Evolutionary conservation across 2,329 filamentous ascomycete genomes (phyloP).

Genomic region (Ceratocystiopsis sp.): DNA sequence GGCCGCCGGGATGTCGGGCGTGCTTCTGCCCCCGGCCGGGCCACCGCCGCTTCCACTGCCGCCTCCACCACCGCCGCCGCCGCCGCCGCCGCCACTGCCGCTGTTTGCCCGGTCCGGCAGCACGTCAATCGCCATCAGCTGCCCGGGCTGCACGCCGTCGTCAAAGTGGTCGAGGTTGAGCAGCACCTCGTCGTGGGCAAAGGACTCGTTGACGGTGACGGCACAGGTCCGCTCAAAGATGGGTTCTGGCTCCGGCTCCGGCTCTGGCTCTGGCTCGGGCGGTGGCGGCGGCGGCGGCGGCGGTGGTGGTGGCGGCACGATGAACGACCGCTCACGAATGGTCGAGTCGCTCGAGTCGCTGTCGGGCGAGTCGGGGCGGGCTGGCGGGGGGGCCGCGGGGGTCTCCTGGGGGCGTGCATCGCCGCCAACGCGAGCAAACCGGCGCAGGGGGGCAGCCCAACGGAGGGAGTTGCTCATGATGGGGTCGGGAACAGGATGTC

Average conservation of each 20-base stretch:
- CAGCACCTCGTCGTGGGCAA: slow-evolving; percentile 62
- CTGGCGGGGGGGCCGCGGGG: slow-evolving; percentile 10
- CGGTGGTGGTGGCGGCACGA: too few species aligned
- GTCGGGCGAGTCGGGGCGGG: slow-evolving; percentile 23
- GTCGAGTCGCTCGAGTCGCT: slow-evolving; percentile 35
- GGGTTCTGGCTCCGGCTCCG: too few species aligned
- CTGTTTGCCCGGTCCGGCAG: slow-evolving; percentile 18
- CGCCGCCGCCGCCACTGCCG: slow-evolving; percentile 10
- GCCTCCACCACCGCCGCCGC: slow-evolving; percentile 5
- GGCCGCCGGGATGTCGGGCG: slow-evolving; percentile 3
- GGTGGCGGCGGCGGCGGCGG: not conserved
- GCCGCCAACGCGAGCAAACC: slow-evolving; percentile 30
- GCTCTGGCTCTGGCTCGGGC: slow-evolving; percentile 8
- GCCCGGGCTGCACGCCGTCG: slow-evolving; percentile 44
- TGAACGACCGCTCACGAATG: slow-evolving; percentile 19
- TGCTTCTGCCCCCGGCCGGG: slow-evolving; percentile 1
- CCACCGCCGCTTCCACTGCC: slow-evolving; percentile 6
- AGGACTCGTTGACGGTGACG: slow-evolving; percentile 51
- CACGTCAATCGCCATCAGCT: slow-evolving; percentile 56
- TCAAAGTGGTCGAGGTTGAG: slow-evolving; percentile 59
- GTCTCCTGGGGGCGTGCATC: slow-evolving; percentile 15
- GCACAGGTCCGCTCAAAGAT: slow-evolving; percentile 31
- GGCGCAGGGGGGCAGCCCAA: slow-evolving; percentile 35
- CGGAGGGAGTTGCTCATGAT: slow-evolving; percentile 24
- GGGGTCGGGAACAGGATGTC: too few species aligned